Conservation (phyloP, 2,329 filamentous ascomycete species). For the Polytolypa hystricis region DNA sequence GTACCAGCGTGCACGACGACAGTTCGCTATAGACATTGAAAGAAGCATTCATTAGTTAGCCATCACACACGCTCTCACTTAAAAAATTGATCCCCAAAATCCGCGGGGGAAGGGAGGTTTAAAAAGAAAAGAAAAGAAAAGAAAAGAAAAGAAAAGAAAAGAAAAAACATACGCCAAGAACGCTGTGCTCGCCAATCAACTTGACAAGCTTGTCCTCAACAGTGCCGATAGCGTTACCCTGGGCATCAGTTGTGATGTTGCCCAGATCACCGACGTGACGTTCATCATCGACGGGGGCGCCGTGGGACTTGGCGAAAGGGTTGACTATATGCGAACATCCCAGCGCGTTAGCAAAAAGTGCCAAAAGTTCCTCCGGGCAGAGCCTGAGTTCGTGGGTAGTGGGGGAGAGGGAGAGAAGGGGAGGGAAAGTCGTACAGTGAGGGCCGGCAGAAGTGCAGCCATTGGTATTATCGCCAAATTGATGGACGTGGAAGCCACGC, state of each 20-base stretch:
- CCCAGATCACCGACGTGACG: conserved; percentile 96
- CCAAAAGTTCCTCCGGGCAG: neutral
- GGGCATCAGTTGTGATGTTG: conserved; percentile 89
- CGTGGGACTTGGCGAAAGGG: conserved; percentile 85
- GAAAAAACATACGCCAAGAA: conserved; percentile 65
- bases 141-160: neutral
- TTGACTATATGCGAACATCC: conserved; percentile 67
- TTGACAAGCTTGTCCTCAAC: conserved; percentile 75
- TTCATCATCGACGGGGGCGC: conserved; percentile 66
- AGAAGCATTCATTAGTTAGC: neutral
- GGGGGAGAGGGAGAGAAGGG: neutral
- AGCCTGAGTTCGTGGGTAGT: neutral
- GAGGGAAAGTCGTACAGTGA: conserved; percentile 60
- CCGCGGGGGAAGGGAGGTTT: too few species aligned
- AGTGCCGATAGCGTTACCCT: conserved; percentile 80
- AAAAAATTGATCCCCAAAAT: too few species aligned
- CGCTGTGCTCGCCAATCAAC: conserved; percentile 89
- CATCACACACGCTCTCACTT: too few species aligned
- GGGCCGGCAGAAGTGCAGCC: conserved; percentile 97
- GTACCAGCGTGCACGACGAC: conserved; percentile 91
- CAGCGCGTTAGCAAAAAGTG: neutral
- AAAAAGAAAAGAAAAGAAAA: neutral
- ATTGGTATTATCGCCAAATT: conserved; percentile 99
- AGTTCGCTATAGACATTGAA: conserved; percentile 60
- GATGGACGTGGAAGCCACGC: conserved; percentile 97